Evolutionary conservation across 805 yeast species (phyloP), one percentile per base, ranked within the genome.

Genomic region (Starmerella davenportii): DNA sequence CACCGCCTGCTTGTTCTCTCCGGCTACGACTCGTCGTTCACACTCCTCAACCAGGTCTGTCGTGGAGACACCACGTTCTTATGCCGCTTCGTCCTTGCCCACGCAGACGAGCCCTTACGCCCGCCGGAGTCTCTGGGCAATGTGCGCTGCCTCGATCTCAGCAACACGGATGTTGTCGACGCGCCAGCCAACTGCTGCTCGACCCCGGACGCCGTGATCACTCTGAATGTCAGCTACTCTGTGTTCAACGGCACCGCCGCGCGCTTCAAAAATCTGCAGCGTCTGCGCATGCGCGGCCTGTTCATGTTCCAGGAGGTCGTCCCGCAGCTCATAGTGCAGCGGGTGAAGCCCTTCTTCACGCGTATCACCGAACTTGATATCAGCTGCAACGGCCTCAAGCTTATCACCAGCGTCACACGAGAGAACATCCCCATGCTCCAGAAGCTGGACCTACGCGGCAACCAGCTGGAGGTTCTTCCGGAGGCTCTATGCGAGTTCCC

Each of bases 381-480:
- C 52, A 81, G 80, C 42, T 75, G 80, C 53, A 85, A 85, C 53
- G 77, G 78, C 48, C 60, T 84, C 41, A 64, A 66, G 1, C 53
- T 55, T 4, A 58, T 85, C 11, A 38, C 37, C 3, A 41, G 38
- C 4, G 64, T 13, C 64, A 72, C 40, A 62, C 80, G 44, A 61
- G 73, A 24, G 58, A 64, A 52, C 56, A 78, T 54, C 53, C 61
- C 35, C 1, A 58, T 62, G 34, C 61, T 78, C 44, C 66, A 68
- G 40, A 56, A 67, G 4, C 59, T 90, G 46, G 81, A 90, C 53
- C 58, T 90, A 34, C 72, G 93, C 2, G 84, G 94, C 2, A 90
- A 92, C 54, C 63, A 68, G 30, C 61, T 79, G 46, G 63, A 61
- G 19, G 52, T 45, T 8, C 67, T 75, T 36, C 84, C 84, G 0